phyloP scores from a whole-genome alignment of 371 early-diverging fungal species.

The Mucor saturninus region DNA sequence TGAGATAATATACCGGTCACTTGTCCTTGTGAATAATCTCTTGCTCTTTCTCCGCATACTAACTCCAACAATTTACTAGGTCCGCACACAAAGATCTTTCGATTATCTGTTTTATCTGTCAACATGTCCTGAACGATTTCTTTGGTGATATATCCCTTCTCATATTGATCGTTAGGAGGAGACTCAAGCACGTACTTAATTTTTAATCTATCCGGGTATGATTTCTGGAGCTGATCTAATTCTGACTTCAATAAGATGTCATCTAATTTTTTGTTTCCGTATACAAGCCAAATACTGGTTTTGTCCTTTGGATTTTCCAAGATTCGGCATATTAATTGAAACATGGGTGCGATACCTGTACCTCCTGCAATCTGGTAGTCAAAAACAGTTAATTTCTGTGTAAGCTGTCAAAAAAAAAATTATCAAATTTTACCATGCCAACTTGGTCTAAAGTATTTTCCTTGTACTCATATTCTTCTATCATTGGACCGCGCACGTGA shows the following conservation, averaged over 20 bases:
- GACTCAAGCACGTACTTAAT: slow-evolving; percentile 45
- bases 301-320: slow-evolving; percentile 35
- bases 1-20: slow-evolving; percentile 43
- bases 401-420: slow-evolving; percentile 1
- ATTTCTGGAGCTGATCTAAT: slow-evolving; percentile 34
- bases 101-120: slow-evolving; percentile 8
- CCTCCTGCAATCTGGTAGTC: slow-evolving; percentile 68
- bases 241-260: slow-evolving; percentile 59
- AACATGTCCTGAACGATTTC: slow-evolving; percentile 27
- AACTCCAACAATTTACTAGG: slow-evolving; percentile 46
- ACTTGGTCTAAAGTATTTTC: slow-evolving; percentile 49
- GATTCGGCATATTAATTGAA: slow-evolving; percentile 42
- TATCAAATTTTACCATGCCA: slow-evolving; percentile 58
- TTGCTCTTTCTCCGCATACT: slow-evolving; percentile 49
- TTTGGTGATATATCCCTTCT: slow-evolving; percentile 26
- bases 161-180: slow-evolving; percentile 22
- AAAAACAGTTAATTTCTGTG: slow-evolving; percentile 18
- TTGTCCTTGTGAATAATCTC: slow-evolving; percentile 47
- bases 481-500: slow-evolving; percentile 66
- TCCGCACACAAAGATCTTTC: slow-evolving; percentile 51
- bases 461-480: slow-evolving; percentile 49
- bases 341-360: slow-evolving; percentile 94
- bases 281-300: slow-evolving; percentile 51
- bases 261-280: slow-evolving; percentile 52
- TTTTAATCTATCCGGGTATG: slow-evolving; percentile 37